phyloP scores from a whole-genome alignment of 768 basidiomycete species.

The Exsudoporus frostii region DNA sequence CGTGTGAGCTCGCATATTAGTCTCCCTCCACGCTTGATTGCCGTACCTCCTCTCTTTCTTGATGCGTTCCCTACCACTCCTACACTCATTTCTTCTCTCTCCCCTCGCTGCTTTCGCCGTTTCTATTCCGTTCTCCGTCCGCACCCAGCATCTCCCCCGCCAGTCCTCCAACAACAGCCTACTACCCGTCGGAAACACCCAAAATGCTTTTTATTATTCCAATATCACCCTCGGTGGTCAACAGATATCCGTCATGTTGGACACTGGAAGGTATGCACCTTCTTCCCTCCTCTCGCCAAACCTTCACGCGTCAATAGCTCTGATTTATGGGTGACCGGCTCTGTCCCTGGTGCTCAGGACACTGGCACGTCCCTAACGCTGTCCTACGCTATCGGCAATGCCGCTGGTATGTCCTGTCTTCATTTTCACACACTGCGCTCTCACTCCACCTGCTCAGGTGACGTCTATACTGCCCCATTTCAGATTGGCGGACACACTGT shows the following conservation, averaged over 20 bases:
- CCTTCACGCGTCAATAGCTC: constrained; percentile 42
- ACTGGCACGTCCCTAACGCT: constrained; percentile 55
- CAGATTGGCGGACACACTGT: constrained; percentile 57
- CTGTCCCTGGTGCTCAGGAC: constrained; percentile 49
- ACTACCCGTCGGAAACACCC: constrained; percentile 56
- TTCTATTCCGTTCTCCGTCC: constrained; percentile 32
- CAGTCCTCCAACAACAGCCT: constrained; percentile 25
- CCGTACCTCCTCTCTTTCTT: neutral
- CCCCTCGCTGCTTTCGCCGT: constrained; percentile 26
- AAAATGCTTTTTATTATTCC: constrained; percentile 69
- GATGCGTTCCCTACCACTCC: constrained; percentile 25
- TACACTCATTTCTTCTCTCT: constrained; percentile 25
- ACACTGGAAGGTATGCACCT: constrained; percentile 67
- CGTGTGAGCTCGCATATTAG: no score
- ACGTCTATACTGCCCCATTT: constrained; percentile 51
- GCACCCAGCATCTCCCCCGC: constrained; percentile 16
- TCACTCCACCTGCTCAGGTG: constrained; percentile 38
- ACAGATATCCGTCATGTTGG: constrained; percentile 58
- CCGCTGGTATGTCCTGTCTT: constrained; percentile 43
- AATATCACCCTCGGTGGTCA: constrained; percentile 68
- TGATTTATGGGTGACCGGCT: constrained; percentile 67
- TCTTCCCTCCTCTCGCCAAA: neutral
- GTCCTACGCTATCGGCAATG: constrained; percentile 67
- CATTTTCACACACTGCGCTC: neutral
- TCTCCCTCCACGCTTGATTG: no score